Evolutionary conservation across 805 yeast genomes (phyloP).

Genomic region (Candida ipomoeae): DNA sequence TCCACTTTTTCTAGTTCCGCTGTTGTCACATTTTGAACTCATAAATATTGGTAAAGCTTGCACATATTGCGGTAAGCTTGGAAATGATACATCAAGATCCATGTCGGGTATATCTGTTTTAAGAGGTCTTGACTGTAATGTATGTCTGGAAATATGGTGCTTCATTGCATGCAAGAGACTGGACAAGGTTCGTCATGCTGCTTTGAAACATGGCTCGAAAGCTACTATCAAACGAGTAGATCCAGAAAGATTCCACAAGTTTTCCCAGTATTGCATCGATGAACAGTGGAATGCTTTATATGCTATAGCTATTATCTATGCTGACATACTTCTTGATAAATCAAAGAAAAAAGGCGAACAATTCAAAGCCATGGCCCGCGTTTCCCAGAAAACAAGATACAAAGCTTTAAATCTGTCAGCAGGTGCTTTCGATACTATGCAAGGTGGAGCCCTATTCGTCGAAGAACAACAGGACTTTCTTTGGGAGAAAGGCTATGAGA

Average conservation of each 20-base stretch:
- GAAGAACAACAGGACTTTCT: conserved; percentile 52
- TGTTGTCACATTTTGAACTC: conserved; percentile 58
- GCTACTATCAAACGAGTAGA: conserved; percentile 36
- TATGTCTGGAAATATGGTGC: conserved; percentile 71
- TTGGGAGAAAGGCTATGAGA: conserved; percentile 56
- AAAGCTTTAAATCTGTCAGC: conserved; percentile 54
- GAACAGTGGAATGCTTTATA: conserved; percentile 68
- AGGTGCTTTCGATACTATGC: conserved; percentile 49
- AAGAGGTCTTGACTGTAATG: conserved; percentile 59
- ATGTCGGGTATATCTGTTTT: conserved; percentile 28
- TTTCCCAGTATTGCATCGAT: conserved; percentile 58
- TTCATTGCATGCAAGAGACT: conserved; percentile 52
- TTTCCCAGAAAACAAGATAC: conserved; percentile 63
- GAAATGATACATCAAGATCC: conserved; percentile 28
- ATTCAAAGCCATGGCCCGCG: conserved; percentile 61
- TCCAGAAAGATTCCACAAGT: conserved; percentile 47
- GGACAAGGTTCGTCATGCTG: conserved; percentile 48
- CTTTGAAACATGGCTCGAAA: conserved; percentile 51
- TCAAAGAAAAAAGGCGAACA: conserved; percentile 39
- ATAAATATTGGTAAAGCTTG: conserved; percentile 65
- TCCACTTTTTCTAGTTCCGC: conserved; percentile 60
- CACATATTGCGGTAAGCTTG: conserved; percentile 61
- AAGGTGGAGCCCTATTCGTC: conserved; percentile 51
- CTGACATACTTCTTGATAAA: conserved; percentile 42
- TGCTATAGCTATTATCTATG: conserved; percentile 56